These are phyloP conservation scores for Tulasnella sp. DNA, from an alignment of 768 basidiomycete species.

Conservation along the genomic window DNA sequence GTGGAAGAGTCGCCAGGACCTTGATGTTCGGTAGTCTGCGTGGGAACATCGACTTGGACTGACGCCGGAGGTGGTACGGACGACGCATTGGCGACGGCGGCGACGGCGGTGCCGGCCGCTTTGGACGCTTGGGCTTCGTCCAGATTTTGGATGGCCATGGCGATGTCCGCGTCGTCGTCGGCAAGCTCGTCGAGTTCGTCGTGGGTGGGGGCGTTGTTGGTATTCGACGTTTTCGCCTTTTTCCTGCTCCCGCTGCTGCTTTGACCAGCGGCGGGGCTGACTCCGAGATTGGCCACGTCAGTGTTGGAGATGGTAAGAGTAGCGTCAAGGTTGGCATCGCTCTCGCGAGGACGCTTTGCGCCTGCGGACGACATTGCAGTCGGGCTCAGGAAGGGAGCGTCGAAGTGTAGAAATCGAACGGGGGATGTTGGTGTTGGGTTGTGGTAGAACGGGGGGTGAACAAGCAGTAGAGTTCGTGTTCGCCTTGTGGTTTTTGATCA, in stretches of 20 bases:
- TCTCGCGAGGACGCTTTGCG: constrained; percentile 9
- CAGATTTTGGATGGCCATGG: no score
- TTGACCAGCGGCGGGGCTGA: constrained; percentile 1
- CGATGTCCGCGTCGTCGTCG: no score
- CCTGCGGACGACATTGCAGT: background rate
- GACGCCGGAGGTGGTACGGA: background rate
- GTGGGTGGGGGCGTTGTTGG: background rate
- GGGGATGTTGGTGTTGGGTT: constrained; percentile 8
- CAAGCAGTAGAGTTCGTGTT: constrained; percentile 7
- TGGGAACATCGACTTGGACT: background rate
- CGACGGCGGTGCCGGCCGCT: no score
- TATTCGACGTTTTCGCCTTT: constrained; percentile 6
- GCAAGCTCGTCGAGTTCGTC: constrained; percentile 5
- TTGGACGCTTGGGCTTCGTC: no score
- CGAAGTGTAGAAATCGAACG: background rate
- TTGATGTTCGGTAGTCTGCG: background rate
- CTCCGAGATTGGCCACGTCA: constrained; percentile 11
- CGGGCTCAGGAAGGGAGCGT: no score
- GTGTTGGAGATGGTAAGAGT: background rate
- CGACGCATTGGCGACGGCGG: no score
- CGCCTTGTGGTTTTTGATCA: background rate
- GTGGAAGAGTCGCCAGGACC: background rate
- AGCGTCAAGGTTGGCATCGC: background rate
- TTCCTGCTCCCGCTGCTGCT: background rate
- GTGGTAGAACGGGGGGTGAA: background rate